phyloP scores from a whole-genome alignment of 148 eudicot genomes.

The Dysphania ambrosioides region DNA sequence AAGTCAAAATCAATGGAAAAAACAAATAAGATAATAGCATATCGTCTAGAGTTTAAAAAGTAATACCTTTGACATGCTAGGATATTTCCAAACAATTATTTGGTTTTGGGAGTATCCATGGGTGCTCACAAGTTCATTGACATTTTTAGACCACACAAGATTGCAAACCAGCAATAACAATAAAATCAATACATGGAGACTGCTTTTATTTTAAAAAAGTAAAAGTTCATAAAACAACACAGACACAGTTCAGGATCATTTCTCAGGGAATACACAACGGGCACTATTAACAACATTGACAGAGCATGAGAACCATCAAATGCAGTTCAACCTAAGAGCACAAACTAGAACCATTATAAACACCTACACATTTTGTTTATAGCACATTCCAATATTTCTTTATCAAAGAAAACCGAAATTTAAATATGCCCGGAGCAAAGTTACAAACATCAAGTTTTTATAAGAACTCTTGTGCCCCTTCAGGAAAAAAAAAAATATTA shows the following conservation, averaged over 20 bases:
- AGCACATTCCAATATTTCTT: neutral
- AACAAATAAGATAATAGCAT: neutral
- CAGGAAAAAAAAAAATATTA: neutral
- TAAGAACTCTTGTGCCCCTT: neutral
- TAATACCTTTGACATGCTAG: slow-evolving; percentile 85
- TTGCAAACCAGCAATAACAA: slow-evolving; percentile 91
- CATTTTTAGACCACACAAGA: slow-evolving; percentile 92
- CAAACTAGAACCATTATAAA: neutral
- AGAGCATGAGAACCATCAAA: neutral
- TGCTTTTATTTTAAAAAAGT: no score
- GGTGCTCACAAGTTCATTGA: slow-evolving; percentile 89
- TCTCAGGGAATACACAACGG: neutral
- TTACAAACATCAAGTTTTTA: neutral
- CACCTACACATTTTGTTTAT: neutral
- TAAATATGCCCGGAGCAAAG: neutral
- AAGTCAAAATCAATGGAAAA: neutral
- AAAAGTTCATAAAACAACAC: no score
- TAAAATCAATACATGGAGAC: neutral
- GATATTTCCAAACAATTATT: slow-evolving; percentile 85
- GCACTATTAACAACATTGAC: neutral
- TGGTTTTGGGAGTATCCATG: slow-evolving; percentile 94
- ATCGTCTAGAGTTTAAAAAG: neutral
- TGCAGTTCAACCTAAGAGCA: neutral
- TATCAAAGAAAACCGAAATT: neutral
- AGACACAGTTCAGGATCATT: no score